Percentiles rank a stretch among this genome's conserved stretches.
Evolutionary conservation across 257 asterid genomes (phyloP).

Genomic region (Cordia subcordata): DNA sequence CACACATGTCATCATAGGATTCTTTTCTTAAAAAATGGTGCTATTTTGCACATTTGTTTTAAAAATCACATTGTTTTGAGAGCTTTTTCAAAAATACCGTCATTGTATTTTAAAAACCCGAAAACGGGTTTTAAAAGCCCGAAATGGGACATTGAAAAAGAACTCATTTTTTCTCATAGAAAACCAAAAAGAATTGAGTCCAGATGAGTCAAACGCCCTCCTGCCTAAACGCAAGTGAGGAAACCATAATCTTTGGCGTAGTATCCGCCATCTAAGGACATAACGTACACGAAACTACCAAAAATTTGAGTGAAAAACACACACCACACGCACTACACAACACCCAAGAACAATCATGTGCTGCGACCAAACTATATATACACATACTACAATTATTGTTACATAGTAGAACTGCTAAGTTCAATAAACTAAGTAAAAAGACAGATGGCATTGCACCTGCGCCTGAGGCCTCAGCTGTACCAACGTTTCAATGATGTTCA

Average conservation of each 20-base stretch:
- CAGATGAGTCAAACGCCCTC: neutral
- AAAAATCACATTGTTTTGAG: no score
- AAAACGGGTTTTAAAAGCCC: neutral
- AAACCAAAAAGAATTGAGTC: neutral
- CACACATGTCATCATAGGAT: no score
- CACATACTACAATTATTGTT: no score
- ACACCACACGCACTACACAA: neutral
- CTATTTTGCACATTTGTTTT: no score
- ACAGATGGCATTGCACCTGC: slow-evolving; percentile 21
- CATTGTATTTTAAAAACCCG: no score
- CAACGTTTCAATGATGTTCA: neutral
- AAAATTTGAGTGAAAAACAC: neutral
- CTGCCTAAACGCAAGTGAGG: neutral
- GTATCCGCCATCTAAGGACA: neutral
- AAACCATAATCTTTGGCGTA: no score
- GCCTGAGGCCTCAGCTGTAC: slow-evolving; percentile 8
- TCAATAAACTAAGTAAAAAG: neutral
- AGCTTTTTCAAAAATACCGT: no score
- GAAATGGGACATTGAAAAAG: no score
- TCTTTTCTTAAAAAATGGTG: no score
- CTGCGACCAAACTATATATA: neutral
- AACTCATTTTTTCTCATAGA: no score
- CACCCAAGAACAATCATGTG: neutral
- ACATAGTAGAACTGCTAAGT: no score
- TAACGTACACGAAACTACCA: neutral